These are phyloP conservation scores for Podospora sp. DNA, from an alignment of 495 filamentous ascomycete species.

Conservation along the genomic window DNA sequence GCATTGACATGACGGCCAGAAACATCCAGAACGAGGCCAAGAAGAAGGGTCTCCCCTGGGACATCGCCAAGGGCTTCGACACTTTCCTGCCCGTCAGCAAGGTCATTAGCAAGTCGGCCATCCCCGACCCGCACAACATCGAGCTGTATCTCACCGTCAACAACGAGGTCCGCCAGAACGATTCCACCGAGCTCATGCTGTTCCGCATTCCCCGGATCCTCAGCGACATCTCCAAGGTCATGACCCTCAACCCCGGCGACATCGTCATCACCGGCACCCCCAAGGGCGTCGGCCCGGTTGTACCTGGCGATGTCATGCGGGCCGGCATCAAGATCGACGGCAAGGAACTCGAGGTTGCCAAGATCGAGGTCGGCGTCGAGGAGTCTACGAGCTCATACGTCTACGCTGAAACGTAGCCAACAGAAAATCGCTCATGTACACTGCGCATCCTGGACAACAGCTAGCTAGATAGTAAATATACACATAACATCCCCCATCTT, in stretches of 20 bases:
- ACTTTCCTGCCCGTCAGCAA: slow-evolving; percentile 88
- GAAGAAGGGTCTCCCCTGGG: slow-evolving; percentile 95
- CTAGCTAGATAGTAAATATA: slow-evolving; percentile 6
- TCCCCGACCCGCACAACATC: slow-evolving; percentile 85
- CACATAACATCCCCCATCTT: neutral
- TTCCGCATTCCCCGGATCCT: slow-evolving; percentile 85
- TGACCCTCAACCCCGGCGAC: slow-evolving; percentile 90
- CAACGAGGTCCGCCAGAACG: slow-evolving; percentile 70
- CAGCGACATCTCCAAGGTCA: slow-evolving; percentile 89
- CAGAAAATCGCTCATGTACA: neutral
- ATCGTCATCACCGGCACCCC: slow-evolving; percentile 93
- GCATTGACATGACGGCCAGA: slow-evolving; percentile 92
- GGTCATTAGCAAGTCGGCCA: slow-evolving; percentile 71
- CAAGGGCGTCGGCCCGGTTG: slow-evolving; percentile 89
- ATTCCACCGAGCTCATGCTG: slow-evolving; percentile 88
- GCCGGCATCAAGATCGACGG: slow-evolving; percentile 81
- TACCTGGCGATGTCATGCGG: slow-evolving; percentile 84
- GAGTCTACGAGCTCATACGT: slow-evolving; percentile 60
- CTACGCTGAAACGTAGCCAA: slow-evolving; percentile 61
- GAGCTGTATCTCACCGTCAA: slow-evolving; percentile 85
- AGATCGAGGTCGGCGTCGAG: slow-evolving; percentile 80
- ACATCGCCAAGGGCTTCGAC: slow-evolving; percentile 94
- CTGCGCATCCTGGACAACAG: slow-evolving; percentile 2
- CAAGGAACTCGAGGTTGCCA: slow-evolving; percentile 81
- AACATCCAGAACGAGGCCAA: slow-evolving; percentile 95